These are phyloP conservation scores for Abelmoschus esculentus DNA, from an alignment of 345 rosid species.

Conservation along the genomic window DNA sequence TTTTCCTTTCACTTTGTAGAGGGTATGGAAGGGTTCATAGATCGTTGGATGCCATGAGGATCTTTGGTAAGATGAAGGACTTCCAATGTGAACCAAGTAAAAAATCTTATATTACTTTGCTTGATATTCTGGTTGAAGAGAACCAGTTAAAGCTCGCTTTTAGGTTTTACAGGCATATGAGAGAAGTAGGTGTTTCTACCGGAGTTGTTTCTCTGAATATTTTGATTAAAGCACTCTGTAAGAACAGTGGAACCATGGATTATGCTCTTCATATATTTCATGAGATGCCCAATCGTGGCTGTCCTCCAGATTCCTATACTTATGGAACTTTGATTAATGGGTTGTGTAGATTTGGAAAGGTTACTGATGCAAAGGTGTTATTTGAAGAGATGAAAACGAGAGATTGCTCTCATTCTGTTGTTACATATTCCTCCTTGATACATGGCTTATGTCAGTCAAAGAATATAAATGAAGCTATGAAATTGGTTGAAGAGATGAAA, in stretches of 20 bases:
- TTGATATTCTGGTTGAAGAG: conserved; percentile 72
- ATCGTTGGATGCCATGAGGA: conserved; percentile 57
- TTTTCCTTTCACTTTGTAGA: conserved; percentile 60
- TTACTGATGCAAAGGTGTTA: conserved; percentile 57
- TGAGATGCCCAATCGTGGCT: conserved; percentile 73
- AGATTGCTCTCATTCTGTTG: conserved; percentile 67
- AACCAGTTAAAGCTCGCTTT: conserved; percentile 55
- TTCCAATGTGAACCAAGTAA: conserved; percentile 48
- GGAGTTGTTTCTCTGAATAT: conserved; percentile 67
- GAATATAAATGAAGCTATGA: conserved; percentile 49
- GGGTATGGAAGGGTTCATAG: conserved; percentile 76
- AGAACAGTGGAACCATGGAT: conserved; percentile 51
- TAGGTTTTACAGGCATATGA: conserved; percentile 66
- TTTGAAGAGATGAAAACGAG: conserved; percentile 68
- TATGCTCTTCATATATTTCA: conserved; percentile 63
- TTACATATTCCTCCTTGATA: conserved; percentile 72
- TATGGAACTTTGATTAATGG: conserved; percentile 89
- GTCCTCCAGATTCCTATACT: conserved; percentile 70
- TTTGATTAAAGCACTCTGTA: conserved; percentile 81
- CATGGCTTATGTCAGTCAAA: conserved; percentile 63
- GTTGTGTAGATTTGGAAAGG: conserved; percentile 56
- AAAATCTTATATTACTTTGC: conserved; percentile 48
- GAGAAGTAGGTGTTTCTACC: conserved; percentile 49
- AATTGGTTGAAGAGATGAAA: conserved; percentile 60
- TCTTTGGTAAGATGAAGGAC: conserved; percentile 66